These are phyloP conservation scores for Eimeria sp. DNA, from an alignment of 169 alveolate genomes.

Conservation along the genomic window DNA sequence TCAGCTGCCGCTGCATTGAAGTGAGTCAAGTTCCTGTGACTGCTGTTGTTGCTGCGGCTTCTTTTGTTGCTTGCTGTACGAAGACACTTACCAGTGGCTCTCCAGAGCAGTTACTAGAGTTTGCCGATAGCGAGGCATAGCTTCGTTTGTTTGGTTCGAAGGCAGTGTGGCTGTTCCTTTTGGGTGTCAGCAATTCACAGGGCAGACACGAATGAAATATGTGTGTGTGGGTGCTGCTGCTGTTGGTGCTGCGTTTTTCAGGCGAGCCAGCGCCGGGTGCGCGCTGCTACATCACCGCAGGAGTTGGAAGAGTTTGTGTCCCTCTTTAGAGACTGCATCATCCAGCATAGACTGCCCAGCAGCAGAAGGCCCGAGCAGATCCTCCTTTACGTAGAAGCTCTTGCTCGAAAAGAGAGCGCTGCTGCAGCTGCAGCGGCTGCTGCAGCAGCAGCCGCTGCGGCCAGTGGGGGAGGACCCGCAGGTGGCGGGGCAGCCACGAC, in stretches of 20 bases:
- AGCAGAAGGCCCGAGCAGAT: slow-evolving; percentile 67
- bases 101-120: neutral
- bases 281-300: slow-evolving; percentile 58
- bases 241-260: neutral
- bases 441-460: slow-evolving; percentile 58
- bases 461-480: slow-evolving; percentile 5
- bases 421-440: slow-evolving; percentile 65
- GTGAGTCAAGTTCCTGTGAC: slow-evolving; percentile 8
- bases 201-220: neutral
- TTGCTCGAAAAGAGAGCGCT: slow-evolving; percentile 53
- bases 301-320: slow-evolving; percentile 57
- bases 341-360: slow-evolving; percentile 68
- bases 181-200: neutral
- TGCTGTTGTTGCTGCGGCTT: neutral
- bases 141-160: neutral
- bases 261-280: slow-evolving; percentile 64
- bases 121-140: neutral
- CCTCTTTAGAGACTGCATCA: slow-evolving; percentile 55
- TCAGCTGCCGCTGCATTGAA: slow-evolving; percentile 66
- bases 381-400: slow-evolving; percentile 59
- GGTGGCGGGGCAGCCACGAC: slow-evolving; percentile 22
- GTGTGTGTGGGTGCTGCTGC: neutral
- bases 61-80: neutral
- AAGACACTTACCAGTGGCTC: neutral
- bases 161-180: neutral